Evolutionary conservation across 768 basidiomycete species (phyloP), one percentile per base, ranked within the genome.

Genomic region (Coprinopsis cinerea): DNA sequence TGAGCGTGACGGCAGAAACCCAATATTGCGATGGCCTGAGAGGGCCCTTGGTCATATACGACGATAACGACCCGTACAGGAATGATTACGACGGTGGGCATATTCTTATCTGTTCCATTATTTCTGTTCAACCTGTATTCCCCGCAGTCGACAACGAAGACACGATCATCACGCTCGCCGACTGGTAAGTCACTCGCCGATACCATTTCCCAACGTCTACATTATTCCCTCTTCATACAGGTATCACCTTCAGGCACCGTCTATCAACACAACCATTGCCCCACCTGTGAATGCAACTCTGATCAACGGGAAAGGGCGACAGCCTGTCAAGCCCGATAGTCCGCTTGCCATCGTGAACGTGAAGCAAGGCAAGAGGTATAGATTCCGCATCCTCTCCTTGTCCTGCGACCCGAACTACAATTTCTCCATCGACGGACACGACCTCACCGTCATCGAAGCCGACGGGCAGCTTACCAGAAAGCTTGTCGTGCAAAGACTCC

Each of bases 301-400:
- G 7, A 78, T 82, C 43, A 82, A 82, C 37, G 78, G 78, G 0
- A 57, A 56, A 14, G 79, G 80, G 15, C 73, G 78, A 35, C 73
- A 69, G 53, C 5, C 53, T 9, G 70, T 65, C 5, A 76, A 76
- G 3, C 73, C 76, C 5, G 22, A 51, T 1, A 56, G 62, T 2
- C 56, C 65, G 1, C 64, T 81, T 24, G 55, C 79, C 0, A 68
- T 79, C 1, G 61, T 82, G 50, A 64, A 65, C 27, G 76, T 83
- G 17, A 36, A 58, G 3, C 49, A 44, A 0, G 68, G 69, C 13
- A 60, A 59, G 35, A 67, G 78, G 4, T 82, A 82, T 54, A 73
- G 82, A 15, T 76, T 83, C 63, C 73, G 81, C 3, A 30, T 84
- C 1, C 52, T 83, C 24, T 64, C 68, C 9, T 68, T 73, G 9